Percentiles rank a stretch among this genome's conserved stretches.
phyloP scores from a whole-genome alignment of 2,329 filamentous ascomycete species.

The Alternaria arborescens region DNA sequence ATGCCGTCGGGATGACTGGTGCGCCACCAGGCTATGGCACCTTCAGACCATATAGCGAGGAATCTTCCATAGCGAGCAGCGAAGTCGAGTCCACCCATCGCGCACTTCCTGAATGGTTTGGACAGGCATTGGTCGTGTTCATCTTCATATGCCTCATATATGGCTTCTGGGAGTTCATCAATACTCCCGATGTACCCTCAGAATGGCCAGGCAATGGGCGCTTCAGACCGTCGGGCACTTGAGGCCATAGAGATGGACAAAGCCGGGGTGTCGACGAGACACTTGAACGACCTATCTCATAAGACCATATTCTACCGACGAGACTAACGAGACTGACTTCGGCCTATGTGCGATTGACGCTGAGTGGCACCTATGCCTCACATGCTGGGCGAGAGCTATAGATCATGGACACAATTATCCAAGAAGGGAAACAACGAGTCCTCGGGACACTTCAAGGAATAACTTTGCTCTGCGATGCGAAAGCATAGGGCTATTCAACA shows the following conservation, averaged over 20 bases:
- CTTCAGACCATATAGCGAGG: constrained; percentile 40
- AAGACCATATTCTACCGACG: background rate
- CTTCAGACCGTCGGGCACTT: constrained; percentile 1
- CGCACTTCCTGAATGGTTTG: constrained; percentile 40
- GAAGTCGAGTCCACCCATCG: constrained; percentile 34
- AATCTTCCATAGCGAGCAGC: constrained; percentile 42
- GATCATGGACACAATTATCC: background rate
- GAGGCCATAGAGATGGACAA: background rate
- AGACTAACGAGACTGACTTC: background rate
- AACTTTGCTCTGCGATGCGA: background rate
- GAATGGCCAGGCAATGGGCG: constrained; percentile 16
- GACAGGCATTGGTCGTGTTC: constrained; percentile 38
- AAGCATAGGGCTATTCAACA: too few relatives aligned
- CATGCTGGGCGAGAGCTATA: background rate
- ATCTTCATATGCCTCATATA: constrained; percentile 42
- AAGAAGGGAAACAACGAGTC: background rate
- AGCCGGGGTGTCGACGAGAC: background rate
- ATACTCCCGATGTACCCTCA: constrained; percentile 20
- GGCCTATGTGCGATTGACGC: background rate
- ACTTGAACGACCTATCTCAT: background rate
- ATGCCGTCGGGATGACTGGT: constrained; percentile 34
- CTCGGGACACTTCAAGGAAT: background rate
- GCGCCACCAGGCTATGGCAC: constrained; percentile 45
- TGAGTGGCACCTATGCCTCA: background rate
- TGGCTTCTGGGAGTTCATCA: constrained; percentile 42